Conservation (phyloP, 106 monocot species). For the Allium sativum region DNA sequence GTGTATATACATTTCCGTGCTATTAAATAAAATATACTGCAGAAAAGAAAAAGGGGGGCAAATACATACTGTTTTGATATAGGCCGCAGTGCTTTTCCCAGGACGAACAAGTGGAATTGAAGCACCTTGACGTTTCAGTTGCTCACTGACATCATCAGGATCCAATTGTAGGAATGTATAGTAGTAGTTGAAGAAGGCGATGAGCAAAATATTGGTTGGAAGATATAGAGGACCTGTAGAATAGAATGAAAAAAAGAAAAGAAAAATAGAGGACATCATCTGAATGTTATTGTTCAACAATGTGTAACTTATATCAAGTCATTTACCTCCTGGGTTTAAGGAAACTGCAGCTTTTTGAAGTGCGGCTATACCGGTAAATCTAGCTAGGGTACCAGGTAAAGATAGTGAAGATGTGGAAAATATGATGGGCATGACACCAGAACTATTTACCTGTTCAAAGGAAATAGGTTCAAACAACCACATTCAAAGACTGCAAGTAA, state of each 20-base stretch:
- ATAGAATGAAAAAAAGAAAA: neutral
- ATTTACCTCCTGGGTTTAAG: slow-evolving; percentile 86
- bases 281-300: no score
- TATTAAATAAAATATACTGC: neutral
- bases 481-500: neutral
- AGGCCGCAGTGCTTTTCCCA: slow-evolving; percentile 91
- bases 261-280: no score
- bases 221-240: slow-evolving; percentile 73
- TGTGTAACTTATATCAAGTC: neutral
- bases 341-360: slow-evolving; percentile 85
- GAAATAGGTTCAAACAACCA: neutral
- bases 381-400: slow-evolving; percentile 84
- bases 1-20: neutral
- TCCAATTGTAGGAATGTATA: slow-evolving; percentile 99
- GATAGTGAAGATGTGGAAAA: slow-evolving; percentile 96
- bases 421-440: slow-evolving; percentile 99
- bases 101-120: slow-evolving; percentile 95
- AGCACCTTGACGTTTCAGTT: slow-evolving; percentile 96
- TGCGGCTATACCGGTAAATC: slow-evolving; percentile 77
- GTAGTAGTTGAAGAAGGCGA: slow-evolving; percentile 98
- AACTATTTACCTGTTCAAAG: slow-evolving; percentile 79
- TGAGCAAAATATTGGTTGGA: slow-evolving; percentile 87
- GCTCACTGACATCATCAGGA: slow-evolving; percentile 98
- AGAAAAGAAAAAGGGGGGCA: neutral
- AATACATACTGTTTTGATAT: slow-evolving; percentile 64